These are phyloP conservation scores for Calamus simplicifolius DNA, from an alignment of 176 grass and related monocot genomes.

Conservation along the genomic window DNA sequence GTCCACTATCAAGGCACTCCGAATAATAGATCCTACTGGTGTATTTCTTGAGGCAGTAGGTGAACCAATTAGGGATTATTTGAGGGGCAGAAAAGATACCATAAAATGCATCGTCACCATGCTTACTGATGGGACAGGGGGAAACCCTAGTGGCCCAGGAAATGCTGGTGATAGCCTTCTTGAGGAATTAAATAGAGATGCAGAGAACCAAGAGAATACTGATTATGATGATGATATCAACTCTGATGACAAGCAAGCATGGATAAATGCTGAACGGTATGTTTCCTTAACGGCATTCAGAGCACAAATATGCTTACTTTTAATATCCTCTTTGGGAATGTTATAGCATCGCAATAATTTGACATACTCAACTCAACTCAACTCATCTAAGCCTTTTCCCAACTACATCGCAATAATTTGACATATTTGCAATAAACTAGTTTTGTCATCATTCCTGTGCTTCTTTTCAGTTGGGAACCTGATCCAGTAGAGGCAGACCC, in stretches of 20 bases:
- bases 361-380: no score
- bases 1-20: conserved; percentile 86
- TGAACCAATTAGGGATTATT: conserved; percentile 98
- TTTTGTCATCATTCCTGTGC: conserved; percentile 3
- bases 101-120: conserved; percentile 99
- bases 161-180: conserved; percentile 76
- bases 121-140: conserved; percentile 84
- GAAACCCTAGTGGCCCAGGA: conserved; percentile 51
- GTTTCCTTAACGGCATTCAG: conserved; percentile 16
- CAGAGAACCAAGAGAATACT: conserved; percentile 66
- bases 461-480: conserved; percentile 79
- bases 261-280: conserved; percentile 88
- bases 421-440: background rate
- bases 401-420: no score
- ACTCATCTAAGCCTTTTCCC: no score
- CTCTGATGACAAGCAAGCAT: conserved; percentile 92
- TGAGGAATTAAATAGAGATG: conserved; percentile 95
- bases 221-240: conserved; percentile 78
- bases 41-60: conserved; percentile 97
- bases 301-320: no score
- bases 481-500: conserved; percentile 88
- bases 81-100: conserved; percentile 94
- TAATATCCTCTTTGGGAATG: no score
- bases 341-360: no score
- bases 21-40: conserved; percentile 85